These are phyloP conservation scores for Phyllosticta ampelicida DNA, from an alignment of 2,329 filamentous ascomycete genomes.

Conservation along the genomic window DNA sequence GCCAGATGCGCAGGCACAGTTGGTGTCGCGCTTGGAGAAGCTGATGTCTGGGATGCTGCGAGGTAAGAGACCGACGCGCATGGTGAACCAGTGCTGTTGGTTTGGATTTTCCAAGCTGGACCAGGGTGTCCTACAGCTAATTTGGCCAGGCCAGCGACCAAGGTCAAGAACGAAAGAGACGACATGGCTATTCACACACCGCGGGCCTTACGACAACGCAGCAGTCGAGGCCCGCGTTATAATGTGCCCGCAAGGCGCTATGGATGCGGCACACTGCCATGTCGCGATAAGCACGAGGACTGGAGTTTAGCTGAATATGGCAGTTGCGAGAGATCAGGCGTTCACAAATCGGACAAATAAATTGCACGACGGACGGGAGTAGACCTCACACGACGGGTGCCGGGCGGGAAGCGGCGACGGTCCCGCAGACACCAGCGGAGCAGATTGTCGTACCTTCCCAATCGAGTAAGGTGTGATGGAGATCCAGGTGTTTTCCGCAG, in stretches of 20 bases:
- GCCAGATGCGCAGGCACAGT: constrained; percentile 34
- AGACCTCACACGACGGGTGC: neutral
- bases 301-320: neutral
- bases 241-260: neutral
- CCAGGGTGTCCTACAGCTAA: neutral
- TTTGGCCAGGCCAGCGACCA: neutral
- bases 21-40: constrained; percentile 13
- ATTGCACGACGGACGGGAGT: neutral
- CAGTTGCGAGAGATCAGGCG: neutral
- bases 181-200: neutral
- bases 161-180: neutral
- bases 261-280: neutral
- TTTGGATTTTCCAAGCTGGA: neutral
- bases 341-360: neutral
- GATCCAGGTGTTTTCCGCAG: neutral
- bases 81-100: constrained; percentile 5
- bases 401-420: neutral
- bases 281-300: neutral
- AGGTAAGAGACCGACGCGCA: constrained; percentile 11
- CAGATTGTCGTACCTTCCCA: neutral
- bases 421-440: neutral
- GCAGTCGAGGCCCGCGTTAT: neutral
- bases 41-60: constrained; percentile 8
- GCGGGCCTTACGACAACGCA: neutral
- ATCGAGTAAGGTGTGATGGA: neutral